phyloP scores from a whole-genome alignment of 164 flowering plant species.

The Chloranthus sessilifolius region DNA sequence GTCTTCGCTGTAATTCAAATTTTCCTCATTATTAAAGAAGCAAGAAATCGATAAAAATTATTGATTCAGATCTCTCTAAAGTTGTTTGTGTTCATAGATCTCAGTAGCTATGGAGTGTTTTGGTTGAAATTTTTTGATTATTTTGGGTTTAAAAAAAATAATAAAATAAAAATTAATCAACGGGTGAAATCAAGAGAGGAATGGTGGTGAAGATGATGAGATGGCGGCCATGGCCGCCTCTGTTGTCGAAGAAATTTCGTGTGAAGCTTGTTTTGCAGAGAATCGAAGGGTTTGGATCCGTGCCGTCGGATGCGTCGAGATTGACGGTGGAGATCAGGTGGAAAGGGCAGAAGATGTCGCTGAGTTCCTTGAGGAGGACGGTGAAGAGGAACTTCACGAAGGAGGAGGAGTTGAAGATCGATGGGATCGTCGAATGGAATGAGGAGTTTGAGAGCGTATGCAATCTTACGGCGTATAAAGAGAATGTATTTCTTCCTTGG shows the following conservation, averaged over 20 bases:
- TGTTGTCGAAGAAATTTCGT: slow-evolving; percentile 58
- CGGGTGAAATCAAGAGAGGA: slow-evolving; percentile 4
- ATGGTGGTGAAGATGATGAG: slow-evolving; percentile 97
- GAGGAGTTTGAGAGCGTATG: slow-evolving; percentile 82
- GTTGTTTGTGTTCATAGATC: no score
- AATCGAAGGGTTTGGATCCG: slow-evolving; percentile 36
- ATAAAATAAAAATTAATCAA: no score
- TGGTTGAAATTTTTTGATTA: no score
- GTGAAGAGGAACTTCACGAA: slow-evolving; percentile 73
- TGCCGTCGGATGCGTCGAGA: slow-evolving; percentile 11
- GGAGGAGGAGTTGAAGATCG: slow-evolving; percentile 36
- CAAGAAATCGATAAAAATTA: no score
- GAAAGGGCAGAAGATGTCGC: slow-evolving; percentile 67
- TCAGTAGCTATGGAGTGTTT: no score
- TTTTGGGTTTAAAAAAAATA: no score
- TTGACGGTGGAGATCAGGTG: slow-evolving; percentile 79
- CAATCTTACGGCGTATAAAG: slow-evolving; percentile 48
- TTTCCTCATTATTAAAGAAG: no score
- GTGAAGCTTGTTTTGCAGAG: slow-evolving; percentile 57
- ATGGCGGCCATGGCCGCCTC: slow-evolving; percentile 98
- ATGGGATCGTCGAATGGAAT: slow-evolving; percentile 63
- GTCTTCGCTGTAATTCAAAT: no score
- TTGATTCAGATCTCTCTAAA: no score
- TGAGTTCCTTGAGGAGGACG: slow-evolving; percentile 57
- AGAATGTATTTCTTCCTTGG: slow-evolving; percentile 78